phyloP scores from a whole-genome alignment of 129 eudicot species.

The Kitagawia praeruptora region DNA sequence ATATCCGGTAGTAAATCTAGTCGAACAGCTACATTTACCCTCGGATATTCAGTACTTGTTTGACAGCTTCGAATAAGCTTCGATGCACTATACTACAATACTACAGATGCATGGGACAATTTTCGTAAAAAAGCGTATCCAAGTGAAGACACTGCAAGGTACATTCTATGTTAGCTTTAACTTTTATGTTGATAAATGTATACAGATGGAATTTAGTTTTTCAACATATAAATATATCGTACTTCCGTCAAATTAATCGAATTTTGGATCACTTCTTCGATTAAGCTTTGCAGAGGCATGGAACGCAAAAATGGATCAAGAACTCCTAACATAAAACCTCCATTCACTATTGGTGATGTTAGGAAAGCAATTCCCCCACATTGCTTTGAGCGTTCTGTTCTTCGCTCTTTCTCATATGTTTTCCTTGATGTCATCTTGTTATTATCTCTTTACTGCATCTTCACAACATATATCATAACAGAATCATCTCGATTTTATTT shows the following conservation, averaged over 20 bases:
- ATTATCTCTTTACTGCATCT: background rate
- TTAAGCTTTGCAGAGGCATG: background rate
- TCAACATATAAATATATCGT: background rate
- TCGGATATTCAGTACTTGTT: no score
- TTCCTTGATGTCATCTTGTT: background rate
- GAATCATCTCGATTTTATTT: background rate
- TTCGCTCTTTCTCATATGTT: background rate
- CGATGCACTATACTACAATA: no score
- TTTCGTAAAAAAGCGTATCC: no score
- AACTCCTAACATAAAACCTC: background rate
- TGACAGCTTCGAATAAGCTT: no score
- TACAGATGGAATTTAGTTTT: no score
- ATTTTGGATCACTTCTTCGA: background rate
- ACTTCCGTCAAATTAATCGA: background rate
- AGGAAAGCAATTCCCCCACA: background rate
- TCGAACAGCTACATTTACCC: no score
- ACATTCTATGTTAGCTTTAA: background rate
- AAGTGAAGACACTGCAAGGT: background rate
- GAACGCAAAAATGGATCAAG: background rate
- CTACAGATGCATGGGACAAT: no score
- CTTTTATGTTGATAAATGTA: background rate
- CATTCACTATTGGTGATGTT: background rate
- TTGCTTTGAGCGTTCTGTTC: background rate
- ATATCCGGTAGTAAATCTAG: no score
- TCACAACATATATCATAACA: background rate